Evolutionary conservation across 495 filamentous ascomycete genomes (phyloP).

Genomic region (Opeltia flavorubescens): DNA sequence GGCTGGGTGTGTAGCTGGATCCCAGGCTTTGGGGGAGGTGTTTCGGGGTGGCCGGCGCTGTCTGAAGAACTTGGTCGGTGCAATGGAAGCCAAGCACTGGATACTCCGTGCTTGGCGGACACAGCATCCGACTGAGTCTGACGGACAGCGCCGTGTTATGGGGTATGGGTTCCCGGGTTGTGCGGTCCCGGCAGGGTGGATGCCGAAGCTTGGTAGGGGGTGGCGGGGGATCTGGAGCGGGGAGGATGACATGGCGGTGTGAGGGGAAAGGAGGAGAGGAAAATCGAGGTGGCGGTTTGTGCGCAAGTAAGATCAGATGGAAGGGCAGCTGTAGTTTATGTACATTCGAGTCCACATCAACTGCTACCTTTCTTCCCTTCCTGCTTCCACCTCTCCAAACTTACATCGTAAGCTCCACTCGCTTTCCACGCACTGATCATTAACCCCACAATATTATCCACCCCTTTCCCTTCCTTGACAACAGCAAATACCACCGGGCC

Average conservation of each 20-base stretch:
- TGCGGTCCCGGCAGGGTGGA: conserved; percentile 7
- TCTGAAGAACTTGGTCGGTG: conserved; percentile 10
- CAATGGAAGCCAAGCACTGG: conserved; percentile 23
- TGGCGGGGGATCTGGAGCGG: conserved; percentile 9
- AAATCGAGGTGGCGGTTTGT: too few species aligned
- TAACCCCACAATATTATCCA: conserved; percentile 75
- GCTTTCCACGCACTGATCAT: conserved; percentile 86
- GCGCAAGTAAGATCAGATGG: too few species aligned
- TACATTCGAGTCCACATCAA: too few species aligned
- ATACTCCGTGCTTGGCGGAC: conserved; percentile 25
- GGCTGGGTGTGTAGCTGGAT: background rate
- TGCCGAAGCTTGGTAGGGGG: conserved; percentile 20
- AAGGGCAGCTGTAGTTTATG: too few species aligned
- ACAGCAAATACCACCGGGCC: conserved; percentile 95
- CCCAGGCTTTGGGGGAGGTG: background rate
- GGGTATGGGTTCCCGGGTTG: conserved; percentile 24
- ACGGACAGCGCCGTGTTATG: conserved; percentile 17
- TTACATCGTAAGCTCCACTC: conserved; percentile 55
- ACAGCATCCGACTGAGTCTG: conserved; percentile 23
- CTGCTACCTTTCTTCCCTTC: conserved; percentile 37
- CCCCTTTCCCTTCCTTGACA: conserved; percentile 79
- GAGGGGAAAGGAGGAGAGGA: background rate
- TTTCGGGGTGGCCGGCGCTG: background rate
- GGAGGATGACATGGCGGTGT: conserved; percentile 4
- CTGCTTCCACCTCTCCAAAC: conserved; percentile 37